phyloP scores from a whole-genome alignment of 2,329 filamentous ascomycete genomes.

The Arthroderma sp. region DNA sequence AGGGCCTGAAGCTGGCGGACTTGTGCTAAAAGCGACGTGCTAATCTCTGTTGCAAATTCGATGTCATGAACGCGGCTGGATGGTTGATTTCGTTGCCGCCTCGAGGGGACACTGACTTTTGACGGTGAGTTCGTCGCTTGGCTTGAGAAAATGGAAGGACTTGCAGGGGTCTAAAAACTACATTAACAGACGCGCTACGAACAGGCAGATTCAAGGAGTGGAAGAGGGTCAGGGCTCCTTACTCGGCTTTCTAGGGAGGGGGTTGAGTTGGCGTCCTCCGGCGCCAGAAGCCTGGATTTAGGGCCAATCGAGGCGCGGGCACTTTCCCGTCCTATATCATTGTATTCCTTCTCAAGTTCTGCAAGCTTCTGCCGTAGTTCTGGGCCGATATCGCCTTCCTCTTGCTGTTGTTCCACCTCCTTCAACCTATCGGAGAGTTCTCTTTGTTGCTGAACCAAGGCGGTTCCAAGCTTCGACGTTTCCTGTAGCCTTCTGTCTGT shows the following conservation, averaged over 20 bases:
- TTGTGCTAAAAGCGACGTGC: slow-evolving; percentile 84
- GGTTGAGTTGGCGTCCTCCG: slow-evolving; percentile 39
- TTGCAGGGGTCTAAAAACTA: slow-evolving; percentile 48
- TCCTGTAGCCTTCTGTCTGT: slow-evolving; percentile 86
- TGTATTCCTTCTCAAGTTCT: slow-evolving; percentile 88
- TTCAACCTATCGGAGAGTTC: slow-evolving; percentile 68
- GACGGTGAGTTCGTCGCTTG: slow-evolving; percentile 76
- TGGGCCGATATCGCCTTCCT: slow-evolving; percentile 64
- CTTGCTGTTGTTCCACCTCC: slow-evolving; percentile 67
- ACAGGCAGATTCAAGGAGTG: not conserved
- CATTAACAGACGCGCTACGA: too few relatives aligned
- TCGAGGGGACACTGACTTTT: slow-evolving; percentile 74
- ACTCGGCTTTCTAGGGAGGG: slow-evolving; percentile 36
- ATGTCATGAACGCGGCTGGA: slow-evolving; percentile 85
- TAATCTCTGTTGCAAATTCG: slow-evolving; percentile 96
- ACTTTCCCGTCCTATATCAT: slow-evolving; percentile 81
- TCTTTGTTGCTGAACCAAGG: slow-evolving; percentile 74
- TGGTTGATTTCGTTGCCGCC: slow-evolving; percentile 81
- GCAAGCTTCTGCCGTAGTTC: slow-evolving; percentile 71
- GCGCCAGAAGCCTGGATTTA: slow-evolving; percentile 60
- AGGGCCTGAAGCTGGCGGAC: slow-evolving; percentile 79
- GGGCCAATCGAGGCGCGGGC: slow-evolving; percentile 79
- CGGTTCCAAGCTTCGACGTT: slow-evolving; percentile 75
- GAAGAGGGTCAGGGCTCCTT: slow-evolving; percentile 9
- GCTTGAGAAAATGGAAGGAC: slow-evolving; percentile 66